Base-by-base conservation (phyloP, 768 basidiomycete species). In the Tulasnella sp. region DNA sequence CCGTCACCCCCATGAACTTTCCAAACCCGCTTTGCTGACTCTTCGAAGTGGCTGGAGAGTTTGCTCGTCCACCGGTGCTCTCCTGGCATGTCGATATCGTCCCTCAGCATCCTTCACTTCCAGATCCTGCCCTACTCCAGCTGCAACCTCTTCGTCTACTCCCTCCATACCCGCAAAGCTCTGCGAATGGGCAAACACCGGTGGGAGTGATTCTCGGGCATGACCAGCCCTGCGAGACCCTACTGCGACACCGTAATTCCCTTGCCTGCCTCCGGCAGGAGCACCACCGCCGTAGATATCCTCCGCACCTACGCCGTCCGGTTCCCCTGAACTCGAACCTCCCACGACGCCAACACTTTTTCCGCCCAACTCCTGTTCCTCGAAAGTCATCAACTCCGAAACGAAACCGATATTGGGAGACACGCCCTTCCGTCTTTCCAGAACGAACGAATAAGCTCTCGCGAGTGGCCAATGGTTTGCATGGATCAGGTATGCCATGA, bases 321-420 rank as follows among this genome's bases (percentile, higher is more conserved):
- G n/a, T n/a, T n/a, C 55, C 42, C 5, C 53, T 13, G 19, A 40
- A 50, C n/a, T 59, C 15, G 56, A 40, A 27, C 62, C 58, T 47
- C 63, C 60, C 68, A 68, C 65, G 28, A 85, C 83, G 33, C 82
- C 83, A 27, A 78, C 67, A 10, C 76, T 77, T 67, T 87, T 78
- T 47, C 84, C 72, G 54, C 91, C 79, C 44, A 92, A 70, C 66
- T 93, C 85, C 61, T 81, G 72, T 62, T 93, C 90, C 67, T 98
- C 92, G 61, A 92, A 95, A 41, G 79, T 83, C 92, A 95, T 95
- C 37, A 98, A 74, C 65, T 95, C 91, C 3, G 87, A 89, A 37
- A 96, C 90, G 65, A 98, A 98, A 5, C 93, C 93, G 56, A 98
- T 93, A 62, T 95, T 96, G 8, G 92, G 93, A 12, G 87, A 91